Percentiles rank a stretch among this genome's conserved stretches.
Evolutionary conservation across 2,329 filamentous ascomycete genomes (phyloP).

Genomic region (Cercospora sesami): DNA sequence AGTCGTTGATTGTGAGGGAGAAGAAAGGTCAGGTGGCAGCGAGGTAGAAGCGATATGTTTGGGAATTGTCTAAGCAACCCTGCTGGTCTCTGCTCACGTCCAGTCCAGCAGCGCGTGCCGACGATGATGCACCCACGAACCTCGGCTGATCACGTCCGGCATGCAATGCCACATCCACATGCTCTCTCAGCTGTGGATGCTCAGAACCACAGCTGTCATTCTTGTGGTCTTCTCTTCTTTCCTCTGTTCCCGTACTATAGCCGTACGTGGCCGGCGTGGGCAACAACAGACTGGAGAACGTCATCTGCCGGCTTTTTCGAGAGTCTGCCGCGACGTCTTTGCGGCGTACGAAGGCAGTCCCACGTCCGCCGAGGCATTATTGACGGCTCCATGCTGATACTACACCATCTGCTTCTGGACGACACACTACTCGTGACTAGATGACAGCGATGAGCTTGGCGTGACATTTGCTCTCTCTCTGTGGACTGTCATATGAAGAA

Average conservation of each 20-base stretch:
- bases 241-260: not conserved
- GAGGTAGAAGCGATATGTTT: slow-evolving; percentile 5
- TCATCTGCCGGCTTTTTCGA: slow-evolving; percentile 1
- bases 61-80: slow-evolving; percentile 10
- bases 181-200: not conserved
- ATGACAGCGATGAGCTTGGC: not conserved
- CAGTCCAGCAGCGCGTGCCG: slow-evolving; percentile 8
- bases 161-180: not conserved
- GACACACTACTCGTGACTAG: not conserved
- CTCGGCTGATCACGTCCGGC: slow-evolving; percentile 2
- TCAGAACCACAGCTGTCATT: not conserved
- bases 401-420: not conserved
- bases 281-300: not conserved
- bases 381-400: not conserved
- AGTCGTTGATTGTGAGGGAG: slow-evolving; percentile 8
- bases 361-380: not conserved
- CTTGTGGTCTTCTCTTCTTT: not conserved
- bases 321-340: not conserved
- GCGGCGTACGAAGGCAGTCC: not conserved
- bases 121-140: slow-evolving; percentile 5
- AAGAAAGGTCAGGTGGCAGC: slow-evolving; percentile 3
- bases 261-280: not conserved
- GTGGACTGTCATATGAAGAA: slow-evolving; percentile 9
- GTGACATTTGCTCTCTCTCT: not conserved
- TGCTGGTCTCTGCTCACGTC: not conserved